These are phyloP conservation scores for Maudiozyma saulgeensis DNA, from an alignment of 805 yeast genomes.

Conservation along the genomic window DNA sequence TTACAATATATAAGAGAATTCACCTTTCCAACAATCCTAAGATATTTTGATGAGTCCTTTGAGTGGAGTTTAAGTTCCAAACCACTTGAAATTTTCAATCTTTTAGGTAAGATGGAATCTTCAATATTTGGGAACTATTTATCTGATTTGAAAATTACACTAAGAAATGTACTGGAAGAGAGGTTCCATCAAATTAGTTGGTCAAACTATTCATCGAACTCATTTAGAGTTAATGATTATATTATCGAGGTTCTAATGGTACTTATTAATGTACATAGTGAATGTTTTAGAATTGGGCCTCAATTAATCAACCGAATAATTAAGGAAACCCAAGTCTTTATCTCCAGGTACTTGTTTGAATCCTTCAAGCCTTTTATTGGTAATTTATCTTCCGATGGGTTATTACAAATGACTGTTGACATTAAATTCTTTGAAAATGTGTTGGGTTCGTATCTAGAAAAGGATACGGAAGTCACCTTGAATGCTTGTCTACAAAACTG, in stretches of 20 bases:
- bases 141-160: constrained; percentile 36
- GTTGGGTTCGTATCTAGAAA: constrained; percentile 21
- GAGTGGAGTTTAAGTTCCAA: constrained; percentile 36
- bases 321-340: constrained; percentile 34
- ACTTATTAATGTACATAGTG: constrained; percentile 43
- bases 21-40: constrained; percentile 41
- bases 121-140: constrained; percentile 47
- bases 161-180: constrained; percentile 36
- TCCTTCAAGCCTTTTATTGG: constrained; percentile 36
- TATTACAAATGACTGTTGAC: constrained; percentile 45
- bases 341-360: constrained; percentile 31
- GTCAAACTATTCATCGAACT: constrained; percentile 29
- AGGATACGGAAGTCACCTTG: constrained; percentile 24
- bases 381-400: constrained; percentile 37
- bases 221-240: constrained; percentile 37
- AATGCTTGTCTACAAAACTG: constrained; percentile 27
- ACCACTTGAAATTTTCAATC: constrained; percentile 36
- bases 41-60: constrained; percentile 42
- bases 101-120: constrained; percentile 40
- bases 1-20: constrained; percentile 37
- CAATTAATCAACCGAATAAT: constrained; percentile 37
- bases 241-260: constrained; percentile 41
- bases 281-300: constrained; percentile 40
- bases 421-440: constrained; percentile 39
- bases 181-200: constrained; percentile 34